These are phyloP conservation scores for Craterostigma plantagineum DNA, from an alignment of 257 asterid genomes.

Conservation along the genomic window DNA sequence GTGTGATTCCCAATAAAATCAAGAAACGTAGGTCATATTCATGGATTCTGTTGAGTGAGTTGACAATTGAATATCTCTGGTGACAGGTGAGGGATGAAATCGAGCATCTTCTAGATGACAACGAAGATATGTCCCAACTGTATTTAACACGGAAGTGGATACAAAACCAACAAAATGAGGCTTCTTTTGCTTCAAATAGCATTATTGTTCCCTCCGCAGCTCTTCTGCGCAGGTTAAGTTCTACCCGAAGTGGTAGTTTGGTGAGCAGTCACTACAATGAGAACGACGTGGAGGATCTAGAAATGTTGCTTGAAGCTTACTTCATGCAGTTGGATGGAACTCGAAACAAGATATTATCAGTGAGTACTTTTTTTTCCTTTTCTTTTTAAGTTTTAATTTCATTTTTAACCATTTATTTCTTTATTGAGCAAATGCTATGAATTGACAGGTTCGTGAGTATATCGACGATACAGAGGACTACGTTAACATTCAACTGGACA, in stretches of 20 bases:
- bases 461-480: constrained; percentile 65
- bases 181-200: constrained; percentile 27
- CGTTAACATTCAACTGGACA: constrained; percentile 63
- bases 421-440: no score
- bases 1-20: no score
- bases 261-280: constrained; percentile 47
- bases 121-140: constrained; percentile 90
- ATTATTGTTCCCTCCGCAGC: constrained; percentile 22
- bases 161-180: constrained; percentile 62
- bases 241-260: constrained; percentile 61
- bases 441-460: constrained; percentile 39
- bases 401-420: no score
- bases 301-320: constrained; percentile 97
- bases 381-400: no score
- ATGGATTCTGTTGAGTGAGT: no score
- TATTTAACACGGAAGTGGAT: constrained; percentile 82
- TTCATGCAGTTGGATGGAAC: constrained; percentile 96
- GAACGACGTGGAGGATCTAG: constrained; percentile 86
- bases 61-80: neutral
- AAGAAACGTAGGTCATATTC: no score
- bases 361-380: constrained; percentile 16
- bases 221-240: constrained; percentile 51
- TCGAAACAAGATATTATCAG: constrained; percentile 94
- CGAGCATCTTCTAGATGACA: constrained; percentile 90
- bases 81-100: constrained; percentile 91